These are phyloP conservation scores for Saccharomycopsis hybrid DNA, from an alignment of 1,139 yeast species.

Conservation along the genomic window DNA sequence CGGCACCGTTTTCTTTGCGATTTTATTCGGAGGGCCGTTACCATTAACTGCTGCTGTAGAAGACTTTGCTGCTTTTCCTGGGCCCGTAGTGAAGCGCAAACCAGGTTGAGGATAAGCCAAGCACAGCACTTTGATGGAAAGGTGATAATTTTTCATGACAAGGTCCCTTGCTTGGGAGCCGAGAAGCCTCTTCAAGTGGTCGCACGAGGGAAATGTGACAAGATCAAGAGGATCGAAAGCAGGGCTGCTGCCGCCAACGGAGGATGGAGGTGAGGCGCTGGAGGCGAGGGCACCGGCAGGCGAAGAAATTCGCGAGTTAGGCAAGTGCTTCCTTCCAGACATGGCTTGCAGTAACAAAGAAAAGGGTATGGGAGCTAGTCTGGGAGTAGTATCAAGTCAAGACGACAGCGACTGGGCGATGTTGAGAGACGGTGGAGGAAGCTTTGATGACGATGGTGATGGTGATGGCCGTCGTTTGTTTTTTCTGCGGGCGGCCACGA, in stretches of 20 bases:
- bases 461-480: too few relatives aligned
- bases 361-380: too few relatives aligned
- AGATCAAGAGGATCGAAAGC: slow-evolving; percentile 8
- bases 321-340: slow-evolving; percentile 17
- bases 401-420: too few relatives aligned
- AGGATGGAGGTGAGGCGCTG: background rate
- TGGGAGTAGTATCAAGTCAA: too few relatives aligned
- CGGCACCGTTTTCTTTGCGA: slow-evolving; percentile 6
- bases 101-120: slow-evolving; percentile 20
- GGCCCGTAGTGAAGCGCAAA: background rate
- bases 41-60: background rate
- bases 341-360: background rate
- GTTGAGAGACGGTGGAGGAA: too few relatives aligned
- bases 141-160: slow-evolving; percentile 17
- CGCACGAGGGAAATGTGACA: slow-evolving; percentile 19
- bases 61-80: background rate
- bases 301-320: slow-evolving; percentile 3
- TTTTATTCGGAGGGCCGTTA: background rate
- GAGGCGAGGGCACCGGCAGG: background rate
- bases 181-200: slow-evolving; percentile 18
- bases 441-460: too few relatives aligned
- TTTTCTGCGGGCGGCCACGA: too few relatives aligned
- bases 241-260: background rate
- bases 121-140: slow-evolving; percentile 19
- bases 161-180: slow-evolving; percentile 15